These are phyloP conservation scores for Fraxinus latifolia DNA, from an alignment of 305 asterid genomes.

Conservation along the genomic window DNA sequence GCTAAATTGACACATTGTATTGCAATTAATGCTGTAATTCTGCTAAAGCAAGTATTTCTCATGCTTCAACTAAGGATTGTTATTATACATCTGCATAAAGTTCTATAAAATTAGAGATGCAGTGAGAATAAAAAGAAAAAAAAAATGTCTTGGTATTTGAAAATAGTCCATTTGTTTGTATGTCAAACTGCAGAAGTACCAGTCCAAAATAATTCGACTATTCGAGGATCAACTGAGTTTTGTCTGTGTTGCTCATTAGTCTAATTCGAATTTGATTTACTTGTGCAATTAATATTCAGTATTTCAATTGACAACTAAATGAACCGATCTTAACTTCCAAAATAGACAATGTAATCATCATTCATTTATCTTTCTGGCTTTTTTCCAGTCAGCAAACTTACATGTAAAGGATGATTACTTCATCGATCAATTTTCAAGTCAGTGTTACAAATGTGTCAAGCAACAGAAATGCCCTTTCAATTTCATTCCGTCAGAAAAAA, in stretches of 20 bases:
- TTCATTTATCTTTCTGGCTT: neutral
- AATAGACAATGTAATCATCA: neutral
- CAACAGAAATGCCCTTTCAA: neutral
- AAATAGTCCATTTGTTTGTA: neutral
- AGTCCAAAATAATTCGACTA: neutral
- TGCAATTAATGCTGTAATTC: neutral
- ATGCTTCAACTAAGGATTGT: neutral
- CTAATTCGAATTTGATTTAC: neutral
- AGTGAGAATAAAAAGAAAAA: neutral
- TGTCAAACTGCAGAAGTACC: neutral
- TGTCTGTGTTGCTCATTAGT: neutral
- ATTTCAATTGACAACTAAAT: neutral
- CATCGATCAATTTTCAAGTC: neutral
- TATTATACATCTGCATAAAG: neutral
- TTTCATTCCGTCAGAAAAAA: neutral
- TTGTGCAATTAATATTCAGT: neutral
- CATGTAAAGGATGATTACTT: neutral
- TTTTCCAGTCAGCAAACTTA: neutral
- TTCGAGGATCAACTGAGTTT: neutral
- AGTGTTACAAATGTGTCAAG: neutral
- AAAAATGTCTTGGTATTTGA: neutral
- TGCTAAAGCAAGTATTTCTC: neutral
- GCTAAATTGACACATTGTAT: neutral
- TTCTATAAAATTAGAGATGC: neutral
- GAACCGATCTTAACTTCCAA: neutral